These are phyloP conservation scores for Hypoxylon sp. DNA, from an alignment of 2,329 filamentous ascomycete genomes.

Conservation along the genomic window DNA sequence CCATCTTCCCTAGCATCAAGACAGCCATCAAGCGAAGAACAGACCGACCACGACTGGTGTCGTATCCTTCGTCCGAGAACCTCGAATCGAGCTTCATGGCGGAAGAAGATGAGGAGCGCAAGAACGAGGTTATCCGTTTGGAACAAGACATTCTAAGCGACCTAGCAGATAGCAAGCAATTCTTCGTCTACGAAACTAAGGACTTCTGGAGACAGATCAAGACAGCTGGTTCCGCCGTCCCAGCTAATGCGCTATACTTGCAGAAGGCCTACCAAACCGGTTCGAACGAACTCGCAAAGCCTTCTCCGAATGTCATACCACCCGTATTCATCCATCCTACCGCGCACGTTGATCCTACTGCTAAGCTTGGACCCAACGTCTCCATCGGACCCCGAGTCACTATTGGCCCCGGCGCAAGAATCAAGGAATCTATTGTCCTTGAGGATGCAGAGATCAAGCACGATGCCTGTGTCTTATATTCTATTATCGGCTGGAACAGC, in stretches of 20 bases:
- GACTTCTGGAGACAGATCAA: constrained; percentile 99
- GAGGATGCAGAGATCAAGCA: constrained; percentile 97
- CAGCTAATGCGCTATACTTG: constrained; percentile 95
- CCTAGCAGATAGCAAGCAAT: constrained; percentile 96
- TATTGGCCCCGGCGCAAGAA: constrained; percentile 87
- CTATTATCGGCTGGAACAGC: constrained; percentile 97
- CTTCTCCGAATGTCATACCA: constrained; percentile 88
- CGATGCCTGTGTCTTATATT: constrained; percentile 94
- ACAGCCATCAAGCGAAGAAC: constrained; percentile 95
- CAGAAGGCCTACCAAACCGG: constrained; percentile 91
- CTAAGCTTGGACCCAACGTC: constrained; percentile 97
- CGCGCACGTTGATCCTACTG: constrained; percentile 90
- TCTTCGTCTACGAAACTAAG: constrained; percentile 98
- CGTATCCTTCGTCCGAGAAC: constrained; percentile 97
- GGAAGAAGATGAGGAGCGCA: constrained; percentile 80
- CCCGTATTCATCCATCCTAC: constrained; percentile 97
- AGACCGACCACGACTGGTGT: constrained; percentile 89
- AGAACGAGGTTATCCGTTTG: constrained; percentile 89
- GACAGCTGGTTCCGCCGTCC: constrained; percentile 96
- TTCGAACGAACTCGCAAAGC: constrained; percentile 84
- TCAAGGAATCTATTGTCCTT: constrained; percentile 96
- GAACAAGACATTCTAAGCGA: constrained; percentile 98
- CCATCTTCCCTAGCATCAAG: constrained; percentile 95
- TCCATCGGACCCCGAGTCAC: constrained; percentile 91
- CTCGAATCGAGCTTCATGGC: constrained; percentile 76